A percentile compares a stretch with the other conserved stretches of the same genome.
Conservation (phyloP, 805 yeast genomes). For the Lipomyces kockii region DNA sequence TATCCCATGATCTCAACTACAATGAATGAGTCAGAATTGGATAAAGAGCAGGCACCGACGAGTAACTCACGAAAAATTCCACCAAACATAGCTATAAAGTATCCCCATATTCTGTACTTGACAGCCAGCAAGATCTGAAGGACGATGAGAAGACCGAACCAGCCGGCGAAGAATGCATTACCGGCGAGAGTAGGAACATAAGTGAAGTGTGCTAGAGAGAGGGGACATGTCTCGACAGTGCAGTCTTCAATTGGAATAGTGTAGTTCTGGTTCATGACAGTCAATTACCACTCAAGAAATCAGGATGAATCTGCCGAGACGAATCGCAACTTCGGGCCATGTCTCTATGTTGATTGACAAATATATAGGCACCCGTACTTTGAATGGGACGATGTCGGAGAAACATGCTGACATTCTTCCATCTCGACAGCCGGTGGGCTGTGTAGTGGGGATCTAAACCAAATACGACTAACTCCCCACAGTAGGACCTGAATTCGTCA, state of each 20-base stretch:
- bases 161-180: constrained; percentile 1
- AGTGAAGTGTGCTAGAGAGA: neutral
- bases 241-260: constrained; percentile 23
- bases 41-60: neutral
- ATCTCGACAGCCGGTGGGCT: too few relatives aligned
- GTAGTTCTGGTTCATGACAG: neutral
- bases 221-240: constrained; percentile 1
- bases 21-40: neutral
- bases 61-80: constrained; percentile 7
- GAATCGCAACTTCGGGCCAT: too few relatives aligned
- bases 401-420: too few relatives aligned
- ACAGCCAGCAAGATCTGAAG: neutral
- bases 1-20: constrained; percentile 9
- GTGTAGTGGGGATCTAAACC: too few relatives aligned
- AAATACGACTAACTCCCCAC: too few relatives aligned
- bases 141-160: constrained; percentile 1
- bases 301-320: too few relatives aligned
- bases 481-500: too few relatives aligned
- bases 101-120: constrained; percentile 5
- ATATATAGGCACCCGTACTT: too few relatives aligned
- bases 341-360: too few relatives aligned
- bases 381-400: too few relatives aligned
- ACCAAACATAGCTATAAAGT: neutral
- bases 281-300: too few relatives aligned
- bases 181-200: constrained; percentile 6